Conservation (phyloP, 192 early-diverging fungal species). For the Backusella sp. region DNA sequence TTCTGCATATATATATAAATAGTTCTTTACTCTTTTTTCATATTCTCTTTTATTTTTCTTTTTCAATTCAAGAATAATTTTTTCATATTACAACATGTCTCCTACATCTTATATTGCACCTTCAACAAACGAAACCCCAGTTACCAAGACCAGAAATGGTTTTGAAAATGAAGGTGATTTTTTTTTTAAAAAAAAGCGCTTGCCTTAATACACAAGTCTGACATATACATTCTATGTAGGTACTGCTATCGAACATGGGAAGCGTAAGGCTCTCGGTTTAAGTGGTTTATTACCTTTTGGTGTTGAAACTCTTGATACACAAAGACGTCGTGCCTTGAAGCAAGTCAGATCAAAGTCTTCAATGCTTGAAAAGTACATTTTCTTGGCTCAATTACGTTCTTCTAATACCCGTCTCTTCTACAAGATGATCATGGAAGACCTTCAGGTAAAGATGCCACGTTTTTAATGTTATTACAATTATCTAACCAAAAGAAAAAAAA, state of each 20-base stretch:
- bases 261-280: slow-evolving; percentile 61
- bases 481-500: not conserved
- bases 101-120: not conserved
- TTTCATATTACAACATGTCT: not conserved
- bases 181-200: not conserved
- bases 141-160: not conserved
- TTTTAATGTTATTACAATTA: too few species aligned
- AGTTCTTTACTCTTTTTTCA: not conserved
- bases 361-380: slow-evolving; percentile 82
- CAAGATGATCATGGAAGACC: slow-evolving; percentile 69
- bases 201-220: not conserved
- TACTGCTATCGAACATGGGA: slow-evolving; percentile 49
- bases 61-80: not conserved
- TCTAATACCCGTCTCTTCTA: slow-evolving; percentile 87
- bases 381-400: slow-evolving; percentile 78
- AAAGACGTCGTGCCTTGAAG: slow-evolving; percentile 73
- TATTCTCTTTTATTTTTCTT: not conserved
- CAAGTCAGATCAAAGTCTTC: slow-evolving; percentile 70
- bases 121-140: slow-evolving; percentile 3
- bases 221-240: slow-evolving; percentile 38
- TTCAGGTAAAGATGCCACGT: slow-evolving; percentile 51
- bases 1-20: not conserved
- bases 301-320: slow-evolving; percentile 72
- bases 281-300: slow-evolving; percentile 72
- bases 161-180: slow-evolving; percentile 5